A percentile compares a stretch with the other conserved stretches of the same genome.
Conservation (phyloP, 2,329 filamentous ascomycete species). For the Hirsutella rhossiliensis region DNA sequence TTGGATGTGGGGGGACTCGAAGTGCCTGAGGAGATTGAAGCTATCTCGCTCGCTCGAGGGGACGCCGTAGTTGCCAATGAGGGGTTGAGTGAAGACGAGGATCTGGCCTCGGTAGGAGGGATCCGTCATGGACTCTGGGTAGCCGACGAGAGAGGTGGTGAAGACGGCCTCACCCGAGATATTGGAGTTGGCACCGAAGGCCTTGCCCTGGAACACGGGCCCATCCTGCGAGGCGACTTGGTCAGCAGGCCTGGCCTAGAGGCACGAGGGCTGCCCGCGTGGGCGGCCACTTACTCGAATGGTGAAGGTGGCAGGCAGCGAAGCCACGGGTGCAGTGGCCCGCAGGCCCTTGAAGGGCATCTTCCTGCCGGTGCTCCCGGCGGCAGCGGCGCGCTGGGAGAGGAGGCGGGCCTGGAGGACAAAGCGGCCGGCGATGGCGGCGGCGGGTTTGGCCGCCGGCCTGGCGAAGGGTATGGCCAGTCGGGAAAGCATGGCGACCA, state of each 20-base stretch:
- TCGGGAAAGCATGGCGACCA: conserved; percentile 46
- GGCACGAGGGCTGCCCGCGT: not conserved
- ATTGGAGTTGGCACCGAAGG: conserved; percentile 92
- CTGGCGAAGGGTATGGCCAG: conserved; percentile 39
- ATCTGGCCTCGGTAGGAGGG: conserved; percentile 90
- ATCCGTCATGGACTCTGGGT: conserved; percentile 89
- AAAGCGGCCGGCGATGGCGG: conserved; percentile 25
- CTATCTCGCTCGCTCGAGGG: conserved; percentile 76
- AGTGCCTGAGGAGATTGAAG: conserved; percentile 89
- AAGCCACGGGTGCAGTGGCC: conserved; percentile 51
- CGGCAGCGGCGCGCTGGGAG: conserved; percentile 34
- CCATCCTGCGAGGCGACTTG: conserved; percentile 50
- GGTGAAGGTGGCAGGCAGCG: conserved; percentile 66
- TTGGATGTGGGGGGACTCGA: conserved; percentile 96
- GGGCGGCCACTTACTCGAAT: conserved; percentile 58
- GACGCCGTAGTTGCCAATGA: conserved; percentile 98
- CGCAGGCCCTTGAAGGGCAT: conserved; percentile 47
- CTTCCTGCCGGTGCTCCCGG: conserved; percentile 57
- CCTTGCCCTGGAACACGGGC: conserved; percentile 90
- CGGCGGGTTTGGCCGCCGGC: conserved; percentile 34
- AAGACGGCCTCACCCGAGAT: conserved; percentile 98
- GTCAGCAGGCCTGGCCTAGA: not conserved
- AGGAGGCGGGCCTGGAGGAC: conserved; percentile 24
- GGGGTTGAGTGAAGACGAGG: conserved; percentile 91
- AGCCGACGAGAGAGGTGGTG: conserved; percentile 94